Conservation (phyloP, 805 yeast genomes). For the Jamesozyma piceae region DNA sequence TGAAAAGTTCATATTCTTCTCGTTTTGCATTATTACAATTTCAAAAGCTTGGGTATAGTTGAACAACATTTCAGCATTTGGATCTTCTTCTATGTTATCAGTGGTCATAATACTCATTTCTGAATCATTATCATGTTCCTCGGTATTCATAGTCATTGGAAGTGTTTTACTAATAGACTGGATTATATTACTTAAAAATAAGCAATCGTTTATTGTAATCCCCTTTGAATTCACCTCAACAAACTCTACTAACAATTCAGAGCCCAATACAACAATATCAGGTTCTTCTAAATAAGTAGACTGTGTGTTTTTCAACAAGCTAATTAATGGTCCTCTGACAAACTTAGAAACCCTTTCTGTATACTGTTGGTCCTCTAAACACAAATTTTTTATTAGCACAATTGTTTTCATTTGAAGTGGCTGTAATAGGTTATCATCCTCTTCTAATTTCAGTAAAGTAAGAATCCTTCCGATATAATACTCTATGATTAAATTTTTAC, state of each 20-base stretch:
- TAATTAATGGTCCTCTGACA: slow-evolving; percentile 14
- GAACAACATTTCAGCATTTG: slow-evolving; percentile 16
- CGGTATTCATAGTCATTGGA: slow-evolving; percentile 3
- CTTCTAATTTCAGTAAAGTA: slow-evolving; percentile 6
- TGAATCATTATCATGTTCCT: slow-evolving; percentile 5
- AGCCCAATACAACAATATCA: slow-evolving; percentile 11
- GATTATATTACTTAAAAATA: slow-evolving; percentile 10
- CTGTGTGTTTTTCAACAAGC: slow-evolving; percentile 7
- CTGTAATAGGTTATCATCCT: slow-evolving; percentile 6
- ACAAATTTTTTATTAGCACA: slow-evolving; percentile 23
- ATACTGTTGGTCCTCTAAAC: slow-evolving; percentile 18
- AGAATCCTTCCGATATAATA: slow-evolving; percentile 15
- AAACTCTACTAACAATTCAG: slow-evolving; percentile 20
- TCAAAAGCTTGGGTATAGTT: slow-evolving; percentile 18
- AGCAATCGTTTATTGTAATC: slow-evolving; percentile 6
- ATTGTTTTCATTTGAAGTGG: slow-evolving; percentile 22
- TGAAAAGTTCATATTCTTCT: slow-evolving; percentile 10
- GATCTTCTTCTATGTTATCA: slow-evolving; percentile 16
- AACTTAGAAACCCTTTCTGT: slow-evolving; percentile 8
- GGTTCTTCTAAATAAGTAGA: slow-evolving; percentile 11
- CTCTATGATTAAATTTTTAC: slow-evolving; percentile 11
- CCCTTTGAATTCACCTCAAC: slow-evolving; percentile 6
- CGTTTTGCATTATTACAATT: slow-evolving; percentile 9
- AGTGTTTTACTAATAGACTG: slow-evolving; percentile 9
- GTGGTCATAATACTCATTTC: slow-evolving; percentile 5